phyloP scores from a whole-genome alignment of 2,329 filamentous ascomycete species.

The Thelonectria rubi region DNA sequence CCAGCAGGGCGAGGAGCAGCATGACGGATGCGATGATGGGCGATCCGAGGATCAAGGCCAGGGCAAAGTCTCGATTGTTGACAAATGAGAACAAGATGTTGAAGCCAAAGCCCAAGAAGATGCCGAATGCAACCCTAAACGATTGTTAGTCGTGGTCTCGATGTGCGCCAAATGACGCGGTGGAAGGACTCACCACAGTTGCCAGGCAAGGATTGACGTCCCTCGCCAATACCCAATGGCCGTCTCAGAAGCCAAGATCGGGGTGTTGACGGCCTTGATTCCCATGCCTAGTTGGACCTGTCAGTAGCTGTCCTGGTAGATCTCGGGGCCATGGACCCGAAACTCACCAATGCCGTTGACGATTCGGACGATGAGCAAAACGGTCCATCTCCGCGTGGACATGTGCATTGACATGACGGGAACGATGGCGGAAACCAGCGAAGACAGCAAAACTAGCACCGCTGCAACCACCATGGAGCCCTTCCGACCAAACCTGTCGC shows the following conservation, averaged over 20 bases:
- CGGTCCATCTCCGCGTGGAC: conserved; percentile 38
- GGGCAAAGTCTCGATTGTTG: conserved; percentile 15
- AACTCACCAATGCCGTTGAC: conserved; percentile 30
- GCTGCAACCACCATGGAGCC: conserved; percentile 52
- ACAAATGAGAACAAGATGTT: conserved; percentile 31
- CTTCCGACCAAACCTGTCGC: conserved; percentile 49
- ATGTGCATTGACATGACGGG: conserved; percentile 47
- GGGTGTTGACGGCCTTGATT: conserved; percentile 58
- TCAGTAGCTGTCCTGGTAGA: conserved; percentile 9
- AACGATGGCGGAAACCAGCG: conserved; percentile 43
- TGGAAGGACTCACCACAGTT: conserved; percentile 51
- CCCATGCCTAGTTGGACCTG: conserved; percentile 51
- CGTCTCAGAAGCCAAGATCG: conserved; percentile 58
- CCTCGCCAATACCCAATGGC: conserved; percentile 59
- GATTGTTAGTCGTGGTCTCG: conserved; percentile 43
- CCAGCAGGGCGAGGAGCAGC: conserved; percentile 47
- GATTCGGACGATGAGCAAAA: conserved; percentile 44
- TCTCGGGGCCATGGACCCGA: background rate
- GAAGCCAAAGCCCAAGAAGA: conserved; percentile 38
- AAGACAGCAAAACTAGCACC: conserved; percentile 30
- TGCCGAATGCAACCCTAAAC: conserved; percentile 37
- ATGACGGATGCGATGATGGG: conserved; percentile 48
- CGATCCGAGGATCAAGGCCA: conserved; percentile 48
- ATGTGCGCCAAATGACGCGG: too few species aligned
- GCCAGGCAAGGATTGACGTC: conserved; percentile 58